Evolutionary conservation across 2,329 filamentous ascomycete species (phyloP), one percentile per base, ranked within the genome.

Genomic region (Ophiobolus disseminans): DNA sequence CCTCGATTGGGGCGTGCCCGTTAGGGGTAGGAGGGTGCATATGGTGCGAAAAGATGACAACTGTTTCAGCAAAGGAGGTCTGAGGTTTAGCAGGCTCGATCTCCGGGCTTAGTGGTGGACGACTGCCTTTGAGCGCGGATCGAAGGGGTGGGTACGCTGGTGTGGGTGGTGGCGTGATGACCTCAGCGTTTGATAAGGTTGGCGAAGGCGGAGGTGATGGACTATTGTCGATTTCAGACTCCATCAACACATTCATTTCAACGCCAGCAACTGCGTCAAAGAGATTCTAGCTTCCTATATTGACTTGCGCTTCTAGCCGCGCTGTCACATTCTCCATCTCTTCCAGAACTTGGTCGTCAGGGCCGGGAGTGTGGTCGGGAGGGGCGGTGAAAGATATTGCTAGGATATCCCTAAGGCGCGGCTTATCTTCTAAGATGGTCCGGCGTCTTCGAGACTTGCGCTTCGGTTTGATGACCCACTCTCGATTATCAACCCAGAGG

Each of bases 51-150:
- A 13, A 14, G 25, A 20, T 6, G 21, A 10, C 3, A 4, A 35
- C 13, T 11, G 45, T 25, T 21, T 50, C 14, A 21, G 14, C 21
- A 20, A 43, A 32, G n/a, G n/a, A n/a, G n/a, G n/a, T n/a, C n/a
- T n/a, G n/a, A n/a, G n/a, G n/a, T n/a, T n/a, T n/a, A n/a, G n/a
- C n/a, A n/a, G n/a, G n/a, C n/a, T n/a, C n/a, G n/a, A n/a, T n/a
- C n/a, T n/a, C n/a, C n/a, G n/a, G n/a, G n/a, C 2, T 42, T 38
- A 7, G 20, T 13, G 7, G 25, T n/a, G n/a, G n/a, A 7, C 37
- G 37, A 16, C 7, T 30, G 23, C 37, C 23, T 40, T 20, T 40
- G 20, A 40, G 37, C 16, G 37, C 37, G 7, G 37, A 30, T 22
- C 37, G 23, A 6, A 7, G 6, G 14, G 37, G 23, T 5, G 23